Evolutionary conservation across 2,329 filamentous ascomycete genomes (phyloP).

Genomic region (Spiromastix sp.): DNA sequence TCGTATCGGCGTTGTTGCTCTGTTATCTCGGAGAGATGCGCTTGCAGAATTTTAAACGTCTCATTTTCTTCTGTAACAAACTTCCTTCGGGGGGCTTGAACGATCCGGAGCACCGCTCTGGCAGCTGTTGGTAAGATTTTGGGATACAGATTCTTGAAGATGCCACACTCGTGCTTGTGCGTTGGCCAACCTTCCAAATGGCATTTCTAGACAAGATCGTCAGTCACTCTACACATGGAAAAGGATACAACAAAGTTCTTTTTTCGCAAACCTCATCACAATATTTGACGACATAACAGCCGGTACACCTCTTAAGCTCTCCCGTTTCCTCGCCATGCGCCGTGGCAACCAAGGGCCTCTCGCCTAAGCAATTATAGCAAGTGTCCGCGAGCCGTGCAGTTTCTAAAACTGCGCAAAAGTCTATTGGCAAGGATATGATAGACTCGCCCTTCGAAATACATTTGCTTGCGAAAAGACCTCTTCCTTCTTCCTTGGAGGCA

Average conservation of each 20-base stretch:
- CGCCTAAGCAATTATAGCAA: slow-evolving; percentile 48
- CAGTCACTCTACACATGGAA: slow-evolving; percentile 1
- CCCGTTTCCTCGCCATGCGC: slow-evolving; percentile 13
- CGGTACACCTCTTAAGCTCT: slow-evolving; percentile 44
- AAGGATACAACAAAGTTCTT: background rate
- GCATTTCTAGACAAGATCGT: slow-evolving; percentile 36
- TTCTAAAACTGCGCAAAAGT: slow-evolving; percentile 46
- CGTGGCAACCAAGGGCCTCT: slow-evolving; percentile 16
- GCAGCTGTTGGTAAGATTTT: slow-evolving; percentile 45
- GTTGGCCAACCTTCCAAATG: slow-evolving; percentile 50
- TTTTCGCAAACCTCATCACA: slow-evolving; percentile 44
- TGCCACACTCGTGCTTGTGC: slow-evolving; percentile 51
- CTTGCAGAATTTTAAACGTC: slow-evolving; percentile 28
- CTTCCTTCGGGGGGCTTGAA: slow-evolving; percentile 25
- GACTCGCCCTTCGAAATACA: no score
- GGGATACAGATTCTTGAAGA: slow-evolving; percentile 37
- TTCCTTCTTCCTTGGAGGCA: no score
- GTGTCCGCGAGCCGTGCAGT: slow-evolving; percentile 40
- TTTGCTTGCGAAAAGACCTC: no score
- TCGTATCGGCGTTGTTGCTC: no score
- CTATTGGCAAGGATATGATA: no score
- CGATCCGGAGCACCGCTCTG: slow-evolving; percentile 44
- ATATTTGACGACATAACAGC: slow-evolving; percentile 49
- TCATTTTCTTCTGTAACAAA: slow-evolving; percentile 32
- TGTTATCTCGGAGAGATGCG: no score